A percentile compares a stretch with the other conserved stretches of the same genome.
phyloP scores from a whole-genome alignment of 139 green algal species.

The Asterochloris sp. region DNA sequence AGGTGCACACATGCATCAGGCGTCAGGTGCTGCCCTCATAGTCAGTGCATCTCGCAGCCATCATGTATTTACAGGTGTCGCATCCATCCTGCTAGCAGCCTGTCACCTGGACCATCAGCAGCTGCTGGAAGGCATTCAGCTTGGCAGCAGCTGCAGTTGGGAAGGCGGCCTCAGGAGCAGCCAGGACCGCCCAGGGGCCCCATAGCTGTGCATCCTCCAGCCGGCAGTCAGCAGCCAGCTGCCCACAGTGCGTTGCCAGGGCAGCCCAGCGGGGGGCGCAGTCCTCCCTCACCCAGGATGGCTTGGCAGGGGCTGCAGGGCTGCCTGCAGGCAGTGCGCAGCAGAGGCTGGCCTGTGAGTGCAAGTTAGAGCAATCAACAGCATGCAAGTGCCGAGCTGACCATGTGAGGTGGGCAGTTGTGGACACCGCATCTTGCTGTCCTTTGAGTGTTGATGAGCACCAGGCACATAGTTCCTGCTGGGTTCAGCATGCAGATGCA shows the following conservation, averaged over 20 bases:
- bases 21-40: too few relatives aligned
- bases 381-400: too few relatives aligned
- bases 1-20: too few relatives aligned
- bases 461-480: too few relatives aligned
- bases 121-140: slow-evolving; percentile 42
- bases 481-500: too few relatives aligned
- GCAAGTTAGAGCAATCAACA: too few relatives aligned
- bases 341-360: too few relatives aligned
- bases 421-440: too few relatives aligned
- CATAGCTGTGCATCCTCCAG: slow-evolving; percentile 46
- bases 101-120: slow-evolving; percentile 53
- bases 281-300: slow-evolving; percentile 50
- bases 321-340: not conserved
- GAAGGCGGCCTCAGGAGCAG: slow-evolving; percentile 12
- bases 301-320: slow-evolving; percentile 2
- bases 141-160: slow-evolving; percentile 18
- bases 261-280: slow-evolving; percentile 23
- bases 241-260: slow-evolving; percentile 44
- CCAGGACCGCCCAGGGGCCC: slow-evolving; percentile 43
- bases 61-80: not conserved
- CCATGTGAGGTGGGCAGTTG: too few relatives aligned
- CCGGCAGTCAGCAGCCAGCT: slow-evolving; percentile 34
- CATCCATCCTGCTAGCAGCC: not conserved
- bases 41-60: too few relatives aligned
- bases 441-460: too few relatives aligned